phyloP scores from a whole-genome alignment of 2,329 filamentous ascomycete species.

The Pseudocercospora crystallina region DNA sequence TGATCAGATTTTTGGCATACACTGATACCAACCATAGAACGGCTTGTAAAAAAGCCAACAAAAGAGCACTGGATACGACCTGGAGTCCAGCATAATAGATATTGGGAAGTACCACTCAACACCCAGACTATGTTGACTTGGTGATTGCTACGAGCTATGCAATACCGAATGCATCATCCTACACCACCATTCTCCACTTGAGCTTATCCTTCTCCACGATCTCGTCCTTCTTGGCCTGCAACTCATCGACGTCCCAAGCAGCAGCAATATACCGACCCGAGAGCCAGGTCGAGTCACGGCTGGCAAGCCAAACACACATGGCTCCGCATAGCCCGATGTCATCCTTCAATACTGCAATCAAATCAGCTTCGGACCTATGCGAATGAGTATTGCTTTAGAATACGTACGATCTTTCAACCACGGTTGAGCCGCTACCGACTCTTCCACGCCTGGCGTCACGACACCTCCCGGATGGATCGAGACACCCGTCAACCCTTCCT shows the following conservation, averaged over 20 bases:
- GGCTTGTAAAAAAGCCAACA: no score
- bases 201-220: neutral
- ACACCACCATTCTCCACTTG: neutral
- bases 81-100: no score
- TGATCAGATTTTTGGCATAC: no score
- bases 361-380: neutral
- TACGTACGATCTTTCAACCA: conserved; percentile 6
- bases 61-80: no score
- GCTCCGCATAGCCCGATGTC: conserved; percentile 13
- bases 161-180: no score
- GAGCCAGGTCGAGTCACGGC: neutral
- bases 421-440: neutral
- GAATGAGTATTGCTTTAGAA: neutral
- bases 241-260: conserved; percentile 8
- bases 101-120: no score
- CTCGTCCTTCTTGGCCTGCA: conserved; percentile 9
- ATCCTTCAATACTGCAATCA: conserved; percentile 7
- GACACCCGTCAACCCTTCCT: conserved; percentile 6
- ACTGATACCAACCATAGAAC: no score
- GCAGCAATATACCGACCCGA: neutral
- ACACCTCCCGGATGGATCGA: conserved; percentile 11
- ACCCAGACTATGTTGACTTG: no score
- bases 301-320: conserved; percentile 7
- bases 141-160: no score
- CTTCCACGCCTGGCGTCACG: conserved; percentile 5